A percentile compares a stretch with the other conserved stretches of the same genome.
Conservation (phyloP, 805 yeast genomes). For the Saccharomyces kudriavzevii region DNA sequence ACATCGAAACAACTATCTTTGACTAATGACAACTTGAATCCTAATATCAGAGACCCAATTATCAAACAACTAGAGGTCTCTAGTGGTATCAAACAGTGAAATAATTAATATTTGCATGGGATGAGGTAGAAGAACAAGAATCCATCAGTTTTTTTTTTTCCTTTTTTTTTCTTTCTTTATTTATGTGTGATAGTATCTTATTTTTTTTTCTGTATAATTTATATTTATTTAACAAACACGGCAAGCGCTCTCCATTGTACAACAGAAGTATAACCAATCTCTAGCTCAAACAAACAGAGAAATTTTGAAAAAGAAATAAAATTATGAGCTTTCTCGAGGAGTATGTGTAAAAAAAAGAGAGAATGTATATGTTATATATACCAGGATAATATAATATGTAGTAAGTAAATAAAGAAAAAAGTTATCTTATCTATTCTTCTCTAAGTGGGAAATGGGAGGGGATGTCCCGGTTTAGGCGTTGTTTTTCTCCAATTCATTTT, state of each 20-base stretch:
- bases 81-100: conserved; percentile 42
- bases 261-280: not conserved
- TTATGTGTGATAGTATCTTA: not conserved
- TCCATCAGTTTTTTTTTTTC: not conserved
- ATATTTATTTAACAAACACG: not conserved
- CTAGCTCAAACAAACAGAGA: not conserved
- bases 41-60: conserved; percentile 57
- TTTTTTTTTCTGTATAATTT: not conserved
- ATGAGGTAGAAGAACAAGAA: not conserved
- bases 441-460: no score
- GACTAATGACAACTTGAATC: conserved; percentile 54
- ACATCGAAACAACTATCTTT: conserved; percentile 68
- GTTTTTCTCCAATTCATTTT: conserved; percentile 27
- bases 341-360: not conserved
- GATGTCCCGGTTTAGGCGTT: conserved; percentile 11
- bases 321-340: not conserved
- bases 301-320: not conserved
- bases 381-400: not conserved
- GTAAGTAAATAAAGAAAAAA: not conserved
- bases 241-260: not conserved
- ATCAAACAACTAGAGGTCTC: conserved; percentile 60
- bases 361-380: not conserved
- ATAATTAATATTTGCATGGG: not conserved
- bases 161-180: not conserved
- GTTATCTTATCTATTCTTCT: not conserved